Evolutionary conservation across 2,329 filamentous ascomycete genomes (phyloP).

Genomic region (Acephala macrosclerotiorum): DNA sequence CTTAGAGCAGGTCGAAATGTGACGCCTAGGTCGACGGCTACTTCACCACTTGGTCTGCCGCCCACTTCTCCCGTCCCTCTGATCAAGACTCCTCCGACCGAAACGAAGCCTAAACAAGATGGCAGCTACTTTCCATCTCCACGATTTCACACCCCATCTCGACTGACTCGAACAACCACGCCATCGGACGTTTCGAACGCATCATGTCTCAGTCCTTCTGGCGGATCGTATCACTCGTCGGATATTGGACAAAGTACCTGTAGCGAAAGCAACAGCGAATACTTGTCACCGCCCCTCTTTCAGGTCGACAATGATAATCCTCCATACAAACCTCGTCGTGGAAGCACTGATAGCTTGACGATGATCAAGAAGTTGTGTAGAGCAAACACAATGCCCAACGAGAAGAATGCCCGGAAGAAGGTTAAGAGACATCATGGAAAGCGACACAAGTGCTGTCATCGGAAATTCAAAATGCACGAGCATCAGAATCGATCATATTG

Average conservation of each 20-base stretch:
- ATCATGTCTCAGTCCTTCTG: constrained; percentile 20
- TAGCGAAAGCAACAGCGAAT: constrained; percentile 28
- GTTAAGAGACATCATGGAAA: constrained; percentile 3
- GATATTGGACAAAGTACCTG: constrained; percentile 21
- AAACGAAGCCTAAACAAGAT: constrained; percentile 14
- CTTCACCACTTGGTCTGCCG: not conserved
- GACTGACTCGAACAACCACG: constrained; percentile 9
- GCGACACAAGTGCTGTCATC: constrained; percentile 17
- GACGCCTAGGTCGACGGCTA: not conserved
- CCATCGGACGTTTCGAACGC: constrained; percentile 21
- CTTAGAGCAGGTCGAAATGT: not conserved
- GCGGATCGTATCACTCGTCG: constrained; percentile 27
- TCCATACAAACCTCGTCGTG: constrained; percentile 31
- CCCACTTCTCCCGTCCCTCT: not conserved
- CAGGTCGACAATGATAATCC: constrained; percentile 22
- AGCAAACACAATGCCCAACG: constrained; percentile 25
- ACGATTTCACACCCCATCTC: not conserved
- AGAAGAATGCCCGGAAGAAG: constrained; percentile 1
- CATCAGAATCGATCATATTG: constrained; percentile 15
- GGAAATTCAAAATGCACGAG: constrained; percentile 10
- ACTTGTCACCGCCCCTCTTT: constrained; percentile 21
- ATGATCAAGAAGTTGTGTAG: constrained; percentile 28
- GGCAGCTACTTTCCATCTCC: constrained; percentile 9
- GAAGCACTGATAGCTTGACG: constrained; percentile 31
- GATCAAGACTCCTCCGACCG: constrained; percentile 15